Evolutionary conservation across 73 alveolate genomes (phyloP).

Genomic region (Tetrahymena thermophila): DNA sequence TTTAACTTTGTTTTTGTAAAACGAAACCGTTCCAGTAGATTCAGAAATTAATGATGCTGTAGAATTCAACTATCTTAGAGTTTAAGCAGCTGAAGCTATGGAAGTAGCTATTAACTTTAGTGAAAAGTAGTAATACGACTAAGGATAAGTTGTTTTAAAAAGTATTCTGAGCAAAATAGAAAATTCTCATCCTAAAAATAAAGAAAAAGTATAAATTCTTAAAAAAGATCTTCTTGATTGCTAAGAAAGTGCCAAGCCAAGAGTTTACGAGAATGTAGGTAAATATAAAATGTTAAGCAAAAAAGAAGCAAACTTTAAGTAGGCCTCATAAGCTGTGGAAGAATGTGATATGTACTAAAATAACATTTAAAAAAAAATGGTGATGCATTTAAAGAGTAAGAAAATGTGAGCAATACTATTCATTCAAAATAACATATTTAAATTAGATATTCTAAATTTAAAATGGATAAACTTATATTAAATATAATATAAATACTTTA

Average conservation of each 20-base stretch:
- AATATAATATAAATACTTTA: no score
- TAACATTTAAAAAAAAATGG: not conserved
- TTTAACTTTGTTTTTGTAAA: constrained; percentile 8
- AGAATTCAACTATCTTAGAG: constrained; percentile 31
- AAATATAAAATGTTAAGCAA: not conserved
- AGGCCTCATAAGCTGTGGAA: not conserved
- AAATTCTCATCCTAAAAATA: not conserved
- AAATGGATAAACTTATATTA: no score
- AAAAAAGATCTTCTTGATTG: not conserved
- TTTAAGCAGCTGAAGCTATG: constrained; percentile 37
- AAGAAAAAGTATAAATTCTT: not conserved
- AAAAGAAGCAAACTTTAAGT: not conserved
- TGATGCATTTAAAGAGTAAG: not conserved
- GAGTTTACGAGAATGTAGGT: not conserved
- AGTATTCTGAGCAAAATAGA: not conserved
- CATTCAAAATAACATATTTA: not conserved
- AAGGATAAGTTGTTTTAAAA: not conserved
- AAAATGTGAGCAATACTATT: not conserved
- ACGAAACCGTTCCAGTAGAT: constrained; percentile 16
- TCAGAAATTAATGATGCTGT: constrained; percentile 40
- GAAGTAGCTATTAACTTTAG: constrained; percentile 18
- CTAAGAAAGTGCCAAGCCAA: not conserved
- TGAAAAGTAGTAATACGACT: not conserved
- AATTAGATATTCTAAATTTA: no score
- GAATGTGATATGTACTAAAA: not conserved